These are phyloP conservation scores for Aspergillus vadensis DNA, from an alignment of 2,329 filamentous ascomycete species.

Conservation along the genomic window DNA sequence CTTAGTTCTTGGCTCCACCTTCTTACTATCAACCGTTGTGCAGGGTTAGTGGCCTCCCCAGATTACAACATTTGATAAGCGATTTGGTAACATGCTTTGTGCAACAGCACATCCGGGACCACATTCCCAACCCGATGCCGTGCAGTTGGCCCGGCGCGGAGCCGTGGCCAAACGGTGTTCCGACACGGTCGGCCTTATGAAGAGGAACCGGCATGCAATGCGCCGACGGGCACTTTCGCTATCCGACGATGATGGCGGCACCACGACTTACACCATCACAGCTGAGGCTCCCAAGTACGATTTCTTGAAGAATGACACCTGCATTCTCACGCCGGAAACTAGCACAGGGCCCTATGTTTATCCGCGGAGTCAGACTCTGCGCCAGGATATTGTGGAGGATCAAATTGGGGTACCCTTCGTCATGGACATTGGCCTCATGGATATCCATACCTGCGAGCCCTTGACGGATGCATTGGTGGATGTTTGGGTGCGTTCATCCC, in stretches of 20 bases:
- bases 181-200: not conserved
- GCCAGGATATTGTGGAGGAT: not conserved
- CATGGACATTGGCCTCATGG: not conserved
- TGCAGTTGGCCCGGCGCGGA: not conserved
- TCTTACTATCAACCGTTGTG: too few species aligned
- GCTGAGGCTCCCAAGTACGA: not conserved
- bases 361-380: not conserved
- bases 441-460: not conserved
- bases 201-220: not conserved
- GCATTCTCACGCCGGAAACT: not conserved
- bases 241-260: not conserved
- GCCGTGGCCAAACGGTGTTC: not conserved
- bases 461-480: not conserved
- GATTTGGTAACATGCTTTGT: too few species aligned
- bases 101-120: not conserved
- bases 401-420: not conserved
- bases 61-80: too few species aligned
- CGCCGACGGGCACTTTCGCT: not conserved
- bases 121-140: not conserved
- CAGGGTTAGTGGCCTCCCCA: too few species aligned
- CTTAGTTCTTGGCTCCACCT: too few species aligned
- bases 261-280: not conserved
- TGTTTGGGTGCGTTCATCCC: not conserved
- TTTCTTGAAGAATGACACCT: conserved; percentile 1
- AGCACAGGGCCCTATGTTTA: not conserved